Evolutionary conservation across 2,329 filamentous ascomycete genomes (phyloP), one percentile per base, ranked within the genome.

Genomic region (Neurospora sp.): DNA sequence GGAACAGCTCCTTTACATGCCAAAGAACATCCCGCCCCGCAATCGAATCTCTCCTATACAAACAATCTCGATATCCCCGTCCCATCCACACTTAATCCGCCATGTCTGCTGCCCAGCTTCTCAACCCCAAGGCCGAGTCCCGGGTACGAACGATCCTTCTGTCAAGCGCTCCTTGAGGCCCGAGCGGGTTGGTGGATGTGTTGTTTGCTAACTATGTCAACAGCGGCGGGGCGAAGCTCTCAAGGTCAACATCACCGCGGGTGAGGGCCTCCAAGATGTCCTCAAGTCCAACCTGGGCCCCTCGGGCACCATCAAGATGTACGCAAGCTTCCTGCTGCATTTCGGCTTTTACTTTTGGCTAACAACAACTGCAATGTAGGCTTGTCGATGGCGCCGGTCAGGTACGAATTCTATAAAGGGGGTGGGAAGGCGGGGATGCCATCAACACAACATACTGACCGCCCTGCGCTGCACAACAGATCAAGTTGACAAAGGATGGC

Each of bases 401-500:
- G 83, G 87, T 90, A 86, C 77, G 80, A 78, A 73, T 67, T 75
- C 39, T n/a, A 40, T 43, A 33, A 69, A 66, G 42, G 28, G 52
- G 58, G 42, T 39, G 23, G 38, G 38, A 66, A 66, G 15, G 68
- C 70, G 70, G 68, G 67, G 66, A 71, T 68, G 69, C 72, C 23
- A 40, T 38, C 66, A 40, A 36, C 36, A 62, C 52, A 62, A 36
- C 3, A 62, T 38, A 70, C 73, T 76, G 71, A 78, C 74, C 23
- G 68, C 66, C 52, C 6, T 62, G 52, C 28, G 28, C 67, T 74
- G 38, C 73, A 71, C 76, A 76, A 72, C 79, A 96, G 89, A 99
- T 99, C 84, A 99, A 99, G 84, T 88, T 99, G 80, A 99, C 96
- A 76, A 99, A 99, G 82, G 96, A 99, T 83, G 96, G 96, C 79